phyloP scores from a whole-genome alignment of 352 stramenopile species.

The Phytophthora pinifolia region DNA sequence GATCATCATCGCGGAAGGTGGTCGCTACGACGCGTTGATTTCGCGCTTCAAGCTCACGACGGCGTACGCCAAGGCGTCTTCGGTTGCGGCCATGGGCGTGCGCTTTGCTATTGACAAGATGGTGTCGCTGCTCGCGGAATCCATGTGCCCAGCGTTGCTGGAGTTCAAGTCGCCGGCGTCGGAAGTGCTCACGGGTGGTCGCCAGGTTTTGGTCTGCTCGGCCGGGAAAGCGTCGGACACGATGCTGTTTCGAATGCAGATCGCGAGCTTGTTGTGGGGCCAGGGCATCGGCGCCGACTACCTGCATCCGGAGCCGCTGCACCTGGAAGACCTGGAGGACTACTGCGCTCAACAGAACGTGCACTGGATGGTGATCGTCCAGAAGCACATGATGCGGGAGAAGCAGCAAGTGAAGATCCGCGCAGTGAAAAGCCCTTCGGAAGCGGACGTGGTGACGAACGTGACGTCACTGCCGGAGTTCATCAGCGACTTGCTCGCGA shows the following conservation, averaged over 20 bases:
- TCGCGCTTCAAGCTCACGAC: conserved; percentile 83
- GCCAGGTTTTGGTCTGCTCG: conserved; percentile 77
- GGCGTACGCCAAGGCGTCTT: conserved; percentile 68
- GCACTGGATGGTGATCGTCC: conserved; percentile 86
- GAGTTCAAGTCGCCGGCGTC: conserved; percentile 38
- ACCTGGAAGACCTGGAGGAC: conserved; percentile 82
- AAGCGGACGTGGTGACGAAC: conserved; percentile 70
- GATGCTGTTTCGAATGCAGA: conserved; percentile 76
- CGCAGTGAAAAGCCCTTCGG: conserved; percentile 62
- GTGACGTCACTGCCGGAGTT: conserved; percentile 65
- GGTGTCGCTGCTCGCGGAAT: conserved; percentile 62
- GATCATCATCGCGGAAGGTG: conserved; percentile 77
- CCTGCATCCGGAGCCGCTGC: conserved; percentile 75
- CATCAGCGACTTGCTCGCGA: conserved; percentile 51
- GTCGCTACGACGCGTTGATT: conserved; percentile 81
- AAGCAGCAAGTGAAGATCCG: conserved; percentile 88
- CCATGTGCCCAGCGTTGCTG: conserved; percentile 28
- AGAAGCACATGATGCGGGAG: conserved; percentile 80
- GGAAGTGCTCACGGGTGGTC: conserved; percentile 41
- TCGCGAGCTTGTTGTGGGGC: conserved; percentile 74
- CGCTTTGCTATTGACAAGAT: conserved; percentile 89
- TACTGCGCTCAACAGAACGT: conserved; percentile 78
- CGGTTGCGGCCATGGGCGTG: conserved; percentile 79
- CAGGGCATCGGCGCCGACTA: conserved; percentile 78
- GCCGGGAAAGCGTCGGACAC: conserved; percentile 71